These are phyloP conservation scores for Thalassiosira profunda DNA, from an alignment of 108 stramenopile species.

Conservation along the genomic window DNA sequence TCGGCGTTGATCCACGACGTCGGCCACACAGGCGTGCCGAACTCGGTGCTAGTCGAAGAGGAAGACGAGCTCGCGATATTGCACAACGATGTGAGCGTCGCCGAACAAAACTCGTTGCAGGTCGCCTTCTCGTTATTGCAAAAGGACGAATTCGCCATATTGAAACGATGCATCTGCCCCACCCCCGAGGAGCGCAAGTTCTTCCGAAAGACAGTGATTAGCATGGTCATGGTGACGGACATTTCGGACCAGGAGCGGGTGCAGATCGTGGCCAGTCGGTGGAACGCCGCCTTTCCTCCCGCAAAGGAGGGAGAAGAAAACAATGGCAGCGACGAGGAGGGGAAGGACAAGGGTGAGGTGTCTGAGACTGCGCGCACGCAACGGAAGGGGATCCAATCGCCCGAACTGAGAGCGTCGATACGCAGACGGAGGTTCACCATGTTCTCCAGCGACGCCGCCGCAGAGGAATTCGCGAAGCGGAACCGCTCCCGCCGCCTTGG, in stretches of 20 bases:
- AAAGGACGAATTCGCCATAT: conserved; percentile 38
- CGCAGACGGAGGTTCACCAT: conserved; percentile 22
- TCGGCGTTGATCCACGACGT: conserved; percentile 86
- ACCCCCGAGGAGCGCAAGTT: conserved; percentile 43
- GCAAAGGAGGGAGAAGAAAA: background rate
- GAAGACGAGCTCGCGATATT: conserved; percentile 39
- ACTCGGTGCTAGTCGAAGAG: conserved; percentile 52
- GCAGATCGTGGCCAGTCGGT: conserved; percentile 39
- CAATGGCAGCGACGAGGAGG: too few relatives aligned
- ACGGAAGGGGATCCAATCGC: conserved; percentile 5
- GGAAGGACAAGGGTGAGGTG: background rate
- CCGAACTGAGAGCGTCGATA: conserved; percentile 21
- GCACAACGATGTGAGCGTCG: conserved; percentile 55
- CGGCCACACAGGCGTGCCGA: conserved; percentile 59
- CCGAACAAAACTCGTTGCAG: conserved; percentile 67
- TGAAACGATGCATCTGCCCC: conserved; percentile 55
- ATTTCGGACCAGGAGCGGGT: conserved; percentile 60
- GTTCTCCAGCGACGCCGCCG: conserved; percentile 17
- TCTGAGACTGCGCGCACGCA: background rate
- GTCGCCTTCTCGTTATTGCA: conserved; percentile 58
- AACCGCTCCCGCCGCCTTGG: conserved; percentile 16
- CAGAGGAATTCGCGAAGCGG: conserved; percentile 19
- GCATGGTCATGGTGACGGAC: conserved; percentile 63
- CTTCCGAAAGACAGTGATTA: conserved; percentile 59
- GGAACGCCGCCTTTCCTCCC: conserved; percentile 40